phyloP scores from a whole-genome alignment of 768 basidiomycete species.

The Phanerochaete sordida region DNA sequence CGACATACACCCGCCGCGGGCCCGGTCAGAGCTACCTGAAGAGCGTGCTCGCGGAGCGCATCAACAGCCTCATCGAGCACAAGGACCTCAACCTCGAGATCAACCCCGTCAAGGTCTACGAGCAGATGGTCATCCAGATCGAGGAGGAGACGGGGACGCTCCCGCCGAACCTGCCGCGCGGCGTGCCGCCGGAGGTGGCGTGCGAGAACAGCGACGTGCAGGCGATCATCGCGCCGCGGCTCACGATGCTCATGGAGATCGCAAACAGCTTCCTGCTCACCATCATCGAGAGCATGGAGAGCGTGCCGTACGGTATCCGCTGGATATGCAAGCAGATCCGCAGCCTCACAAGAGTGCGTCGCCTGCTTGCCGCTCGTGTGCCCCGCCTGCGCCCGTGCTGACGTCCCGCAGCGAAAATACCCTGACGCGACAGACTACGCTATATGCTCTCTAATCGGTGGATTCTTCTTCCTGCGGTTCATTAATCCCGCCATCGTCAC shows the following conservation, averaged over 20 bases:
- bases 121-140: slow-evolving; percentile 99
- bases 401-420: slow-evolving; percentile 78
- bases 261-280: slow-evolving; percentile 96
- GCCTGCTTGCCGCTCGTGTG: not conserved
- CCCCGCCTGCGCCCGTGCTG: slow-evolving; percentile 2
- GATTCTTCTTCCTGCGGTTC: slow-evolving; percentile 99
- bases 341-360: slow-evolving; percentile 85
- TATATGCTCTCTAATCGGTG: slow-evolving; percentile 97
- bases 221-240: slow-evolving; percentile 93
- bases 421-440: slow-evolving; percentile 98
- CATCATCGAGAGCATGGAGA: slow-evolving; percentile 98
- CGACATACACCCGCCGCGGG: slow-evolving; percentile 97
- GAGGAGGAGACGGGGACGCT: slow-evolving; percentile 94
- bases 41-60: slow-evolving; percentile 94
- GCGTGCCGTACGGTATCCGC: slow-evolving; percentile 97
- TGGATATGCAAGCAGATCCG: slow-evolving; percentile 99
- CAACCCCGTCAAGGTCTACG: slow-evolving; percentile 99
- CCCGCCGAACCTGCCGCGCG: slow-evolving; percentile 87
- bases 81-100: slow-evolving; percentile 99
- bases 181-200: slow-evolving; percentile 92
- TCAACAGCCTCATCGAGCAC: slow-evolving; percentile 98
- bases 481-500: slow-evolving; percentile 99
- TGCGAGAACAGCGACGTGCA: slow-evolving; percentile 94
- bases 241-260: slow-evolving; percentile 99
- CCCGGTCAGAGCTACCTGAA: slow-evolving; percentile 99